Evolutionary conservation across 2,329 filamentous ascomycete species (phyloP).

Genomic region (Neopestalotiopsis rosae): DNA sequence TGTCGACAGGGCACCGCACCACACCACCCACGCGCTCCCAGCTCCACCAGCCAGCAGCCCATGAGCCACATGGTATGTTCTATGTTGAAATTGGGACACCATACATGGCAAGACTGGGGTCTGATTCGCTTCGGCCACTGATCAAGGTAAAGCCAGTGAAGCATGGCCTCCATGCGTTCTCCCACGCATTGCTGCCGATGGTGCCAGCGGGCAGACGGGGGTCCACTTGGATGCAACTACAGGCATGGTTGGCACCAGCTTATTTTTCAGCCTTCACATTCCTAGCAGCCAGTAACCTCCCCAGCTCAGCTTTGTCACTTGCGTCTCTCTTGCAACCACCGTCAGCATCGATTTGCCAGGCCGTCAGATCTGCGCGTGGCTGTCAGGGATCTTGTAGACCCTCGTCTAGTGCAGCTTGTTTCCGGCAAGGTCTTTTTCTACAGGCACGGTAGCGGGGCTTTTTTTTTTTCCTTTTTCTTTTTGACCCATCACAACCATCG

Average conservation of each 20-base stretch:
- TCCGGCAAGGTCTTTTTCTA: slow-evolving; percentile 25
- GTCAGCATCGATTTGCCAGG: slow-evolving; percentile 17
- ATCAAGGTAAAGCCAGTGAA: background rate
- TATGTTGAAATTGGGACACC: background rate
- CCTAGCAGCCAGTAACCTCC: background rate
- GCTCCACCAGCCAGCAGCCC: background rate
- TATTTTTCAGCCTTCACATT: background rate
- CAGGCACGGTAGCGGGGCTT: background rate
- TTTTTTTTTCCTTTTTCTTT: background rate
- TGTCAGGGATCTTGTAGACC: slow-evolving; percentile 40
- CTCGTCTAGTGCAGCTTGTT: slow-evolving; percentile 30
- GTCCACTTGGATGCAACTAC: slow-evolving; percentile 16
- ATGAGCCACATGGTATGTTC: slow-evolving; percentile 1
- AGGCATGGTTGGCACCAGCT: slow-evolving; percentile 9
- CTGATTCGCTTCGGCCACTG: background rate
- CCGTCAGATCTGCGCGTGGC: slow-evolving; percentile 44
- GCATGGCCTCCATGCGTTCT: slow-evolving; percentile 12
- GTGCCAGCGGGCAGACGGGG: slow-evolving; percentile 5
- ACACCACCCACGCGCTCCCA: background rate
- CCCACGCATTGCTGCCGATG: slow-evolving; percentile 16
- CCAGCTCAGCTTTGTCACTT: background rate
- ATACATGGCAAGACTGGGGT: background rate
- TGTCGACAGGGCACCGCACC: background rate
- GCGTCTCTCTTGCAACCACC: slow-evolving; percentile 5
- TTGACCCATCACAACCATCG: background rate